phyloP scores from a whole-genome alignment of 176 grass and related monocot species.

The Ananas comosus region DNA sequence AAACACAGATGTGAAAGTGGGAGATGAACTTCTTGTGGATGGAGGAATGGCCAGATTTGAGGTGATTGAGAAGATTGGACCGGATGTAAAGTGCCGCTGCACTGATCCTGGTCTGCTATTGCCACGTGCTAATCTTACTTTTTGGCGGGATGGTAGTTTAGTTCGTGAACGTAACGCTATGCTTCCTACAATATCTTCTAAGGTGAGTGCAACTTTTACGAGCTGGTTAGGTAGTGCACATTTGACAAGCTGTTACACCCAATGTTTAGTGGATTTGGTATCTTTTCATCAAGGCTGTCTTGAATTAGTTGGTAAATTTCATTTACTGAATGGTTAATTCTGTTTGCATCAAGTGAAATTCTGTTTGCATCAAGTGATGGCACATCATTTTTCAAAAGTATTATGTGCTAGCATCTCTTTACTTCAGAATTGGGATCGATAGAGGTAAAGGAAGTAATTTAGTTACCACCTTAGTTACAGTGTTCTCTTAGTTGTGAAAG shows the following conservation, averaged over 20 bases:
- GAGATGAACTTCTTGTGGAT: constrained; percentile 95
- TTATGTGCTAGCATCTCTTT: no score
- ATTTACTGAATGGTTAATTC: neutral
- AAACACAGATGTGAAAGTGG: constrained; percentile 72
- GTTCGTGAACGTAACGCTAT: constrained; percentile 87
- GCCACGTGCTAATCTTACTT: constrained; percentile 92
- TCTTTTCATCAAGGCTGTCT: constrained; percentile 1
- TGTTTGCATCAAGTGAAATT: neutral
- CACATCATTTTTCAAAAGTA: neutral
- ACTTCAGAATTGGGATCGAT: neutral
- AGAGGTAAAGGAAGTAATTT: neutral
- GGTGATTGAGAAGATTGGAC: constrained; percentile 85
- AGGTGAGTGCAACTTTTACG: constrained; percentile 36
- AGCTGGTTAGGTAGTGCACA: neutral
- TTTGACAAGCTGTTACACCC: neutral
- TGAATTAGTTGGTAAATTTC: neutral
- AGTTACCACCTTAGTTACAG: neutral
- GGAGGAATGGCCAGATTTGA: constrained; percentile 97
- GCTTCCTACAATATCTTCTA: constrained; percentile 99
- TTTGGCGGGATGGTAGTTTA: constrained; percentile 77
- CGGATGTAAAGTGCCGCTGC: constrained; percentile 86
- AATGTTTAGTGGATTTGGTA: neutral
- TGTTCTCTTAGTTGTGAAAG: neutral
- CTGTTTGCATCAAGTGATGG: neutral
- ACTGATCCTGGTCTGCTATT: constrained; percentile 88